A percentile compares a stretch with the other conserved stretches of the same genome.
Conservation (phyloP, 2,329 filamentous ascomycete genomes). For the Leptographium flavum region DNA sequence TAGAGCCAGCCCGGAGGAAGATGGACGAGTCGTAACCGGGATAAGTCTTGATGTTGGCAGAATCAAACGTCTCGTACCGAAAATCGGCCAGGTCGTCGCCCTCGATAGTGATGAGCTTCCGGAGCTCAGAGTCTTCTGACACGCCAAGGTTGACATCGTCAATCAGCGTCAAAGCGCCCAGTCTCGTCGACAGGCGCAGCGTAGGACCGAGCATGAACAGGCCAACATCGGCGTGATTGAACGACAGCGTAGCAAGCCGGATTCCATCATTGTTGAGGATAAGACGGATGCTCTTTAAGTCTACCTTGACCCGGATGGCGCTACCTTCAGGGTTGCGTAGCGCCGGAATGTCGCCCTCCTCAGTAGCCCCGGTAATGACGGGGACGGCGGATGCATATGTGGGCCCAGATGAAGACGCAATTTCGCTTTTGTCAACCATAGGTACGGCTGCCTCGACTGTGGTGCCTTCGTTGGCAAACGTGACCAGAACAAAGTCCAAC, state of each 20-base stretch:
- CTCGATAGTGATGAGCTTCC: constrained; percentile 84
- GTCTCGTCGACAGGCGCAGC: constrained; percentile 73
- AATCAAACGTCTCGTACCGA: constrained; percentile 89
- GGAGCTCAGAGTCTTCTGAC: constrained; percentile 62
- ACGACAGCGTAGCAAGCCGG: constrained; percentile 76
- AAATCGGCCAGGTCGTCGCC: constrained; percentile 94
- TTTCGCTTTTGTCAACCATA: not conserved
- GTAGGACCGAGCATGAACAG: constrained; percentile 76
- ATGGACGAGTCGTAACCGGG: constrained; percentile 92
- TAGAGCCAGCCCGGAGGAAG: constrained; percentile 78
- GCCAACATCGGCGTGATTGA: constrained; percentile 83
- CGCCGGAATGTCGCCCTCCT: not conserved
- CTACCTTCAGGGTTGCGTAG: constrained; percentile 36
- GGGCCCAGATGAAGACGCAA: too few relatives aligned
- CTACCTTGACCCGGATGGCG: constrained; percentile 85
- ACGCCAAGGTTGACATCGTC: constrained; percentile 93
- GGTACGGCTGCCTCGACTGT: constrained; percentile 24
- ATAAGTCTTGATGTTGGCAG: constrained; percentile 53
- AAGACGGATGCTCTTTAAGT: constrained; percentile 83
- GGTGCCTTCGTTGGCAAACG: constrained; percentile 48
- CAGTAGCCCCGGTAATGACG: not conserved
- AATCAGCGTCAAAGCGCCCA: constrained; percentile 77
- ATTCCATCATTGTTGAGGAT: constrained; percentile 98
- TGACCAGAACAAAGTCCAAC: constrained; percentile 84
- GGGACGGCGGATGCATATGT: not conserved